phyloP scores from a whole-genome alignment of 2,329 filamentous ascomycete genomes.

The Aspergillus versicolor region DNA sequence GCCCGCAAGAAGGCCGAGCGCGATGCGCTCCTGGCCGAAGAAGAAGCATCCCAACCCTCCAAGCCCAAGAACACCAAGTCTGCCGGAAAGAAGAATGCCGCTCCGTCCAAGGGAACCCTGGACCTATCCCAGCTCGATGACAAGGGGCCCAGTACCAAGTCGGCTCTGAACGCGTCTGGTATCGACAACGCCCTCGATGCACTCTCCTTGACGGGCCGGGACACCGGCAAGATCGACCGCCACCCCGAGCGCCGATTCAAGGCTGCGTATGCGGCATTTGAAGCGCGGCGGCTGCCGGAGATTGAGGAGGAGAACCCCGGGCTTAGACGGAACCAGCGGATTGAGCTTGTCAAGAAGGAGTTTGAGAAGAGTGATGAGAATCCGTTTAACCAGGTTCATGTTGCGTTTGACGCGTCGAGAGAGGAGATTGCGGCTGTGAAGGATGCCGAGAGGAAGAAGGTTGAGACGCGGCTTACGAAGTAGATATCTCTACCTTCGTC shows the following conservation, averaged over 20 bases:
- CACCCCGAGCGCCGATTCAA: constrained; percentile 87
- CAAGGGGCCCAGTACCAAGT: constrained; percentile 35
- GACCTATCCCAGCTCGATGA: constrained; percentile 75
- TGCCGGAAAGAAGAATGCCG: constrained; percentile 49
- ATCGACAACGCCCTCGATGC: constrained; percentile 95
- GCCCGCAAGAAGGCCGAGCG: constrained; percentile 90
- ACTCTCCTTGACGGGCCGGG: constrained; percentile 63
- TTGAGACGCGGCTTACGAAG: constrained; percentile 64
- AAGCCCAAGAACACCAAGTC: constrained; percentile 60
- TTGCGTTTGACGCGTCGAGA: constrained; percentile 72
- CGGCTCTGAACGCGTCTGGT: constrained; percentile 73
- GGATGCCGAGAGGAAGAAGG: constrained; percentile 67
- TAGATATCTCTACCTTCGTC: constrained; percentile 12
- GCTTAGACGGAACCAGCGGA: constrained; percentile 77
- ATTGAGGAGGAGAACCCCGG: constrained; percentile 82
- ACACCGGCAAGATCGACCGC: constrained; percentile 71
- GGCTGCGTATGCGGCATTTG: constrained; percentile 78
- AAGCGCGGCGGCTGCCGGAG: constrained; percentile 77
- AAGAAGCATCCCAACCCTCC: constrained; percentile 68
- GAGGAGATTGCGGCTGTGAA: constrained; percentile 71
- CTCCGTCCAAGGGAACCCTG: constrained; percentile 39
- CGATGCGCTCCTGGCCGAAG: constrained; percentile 76
- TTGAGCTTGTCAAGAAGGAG: constrained; percentile 82
- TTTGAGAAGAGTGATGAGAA: constrained; percentile 95
- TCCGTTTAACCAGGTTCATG: constrained; percentile 84